Evolutionary conservation across 1,284 basidiomycete genomes (phyloP), one percentile per base, ranked within the genome.

Genomic region (Trichosporon faecale): DNA sequence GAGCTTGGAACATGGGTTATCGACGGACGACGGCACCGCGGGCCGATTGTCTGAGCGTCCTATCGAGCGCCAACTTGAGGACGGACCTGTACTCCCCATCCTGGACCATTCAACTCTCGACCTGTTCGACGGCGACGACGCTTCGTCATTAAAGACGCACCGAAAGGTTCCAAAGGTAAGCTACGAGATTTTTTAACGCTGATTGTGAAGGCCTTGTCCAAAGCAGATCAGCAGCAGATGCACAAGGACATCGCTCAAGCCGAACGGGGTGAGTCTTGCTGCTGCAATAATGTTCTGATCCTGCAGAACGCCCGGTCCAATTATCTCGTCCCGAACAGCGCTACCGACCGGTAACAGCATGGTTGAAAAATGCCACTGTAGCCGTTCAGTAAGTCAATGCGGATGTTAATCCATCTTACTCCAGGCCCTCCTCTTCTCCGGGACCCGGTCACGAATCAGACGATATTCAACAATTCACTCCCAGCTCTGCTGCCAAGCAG

Each of bases 391-490:
- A 14, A n/a, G 66, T 25, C 18, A 7, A 3, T 31, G 7, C 40
- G 3, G 44, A 25, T 9, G 11, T 29, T 0, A 31, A 11, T 4
- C 1, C 23, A 63, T 1, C 27, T 49, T n/a, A 67, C 40, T 2
- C 18, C 35, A 61, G 66, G 14, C 14, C 31, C n/a, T 33, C 64
- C 1, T 63, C 68, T 7, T 61, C 57, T 18, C 57, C 57, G 3
- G 29, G 29, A 0, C 27, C 18, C 57, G 29, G 29, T 11, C 57
- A 33, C 2, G 57, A 11, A 0, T 67, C 73, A 11, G 79, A 80
- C 44, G 76, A 77, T 18, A 81, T 81, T 14, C 67, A 69, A 5
- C 72, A 68, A 7, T 78, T 78, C 52, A 78, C 79, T 0, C 78
- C 78, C 1, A 77, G 76, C 60, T 77, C 78, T 1, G 70, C 67